These are phyloP conservation scores for Trypanosoma grayi DNA, from an alignment of 208 protist species.

Conservation along the genomic window DNA sequence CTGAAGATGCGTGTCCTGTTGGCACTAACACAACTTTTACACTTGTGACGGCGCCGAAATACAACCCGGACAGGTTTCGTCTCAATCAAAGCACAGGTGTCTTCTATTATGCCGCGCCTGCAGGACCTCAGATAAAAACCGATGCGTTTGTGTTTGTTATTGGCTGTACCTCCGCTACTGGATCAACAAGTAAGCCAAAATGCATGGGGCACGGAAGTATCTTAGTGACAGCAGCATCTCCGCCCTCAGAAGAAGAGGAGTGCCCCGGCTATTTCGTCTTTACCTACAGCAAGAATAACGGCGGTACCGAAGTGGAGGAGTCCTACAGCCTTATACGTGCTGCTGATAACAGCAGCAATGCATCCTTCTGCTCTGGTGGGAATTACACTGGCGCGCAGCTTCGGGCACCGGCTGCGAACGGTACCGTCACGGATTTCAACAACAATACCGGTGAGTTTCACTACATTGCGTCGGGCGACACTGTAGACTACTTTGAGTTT, in stretches of 20 bases:
- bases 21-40: conserved; percentile 5
- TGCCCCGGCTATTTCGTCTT: conserved; percentile 23
- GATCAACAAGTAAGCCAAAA: not conserved
- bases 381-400: conserved; percentile 18
- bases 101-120: conserved; percentile 30
- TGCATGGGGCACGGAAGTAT: conserved; percentile 28
- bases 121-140: conserved; percentile 7
- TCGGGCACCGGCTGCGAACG: not conserved
- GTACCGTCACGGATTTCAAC: conserved; percentile 21
- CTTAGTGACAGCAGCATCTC: conserved; percentile 6
- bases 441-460: conserved; percentile 35
- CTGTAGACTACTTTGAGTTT: conserved; percentile 61
- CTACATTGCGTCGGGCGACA: conserved; percentile 39
- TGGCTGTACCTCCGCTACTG: conserved; percentile 3
- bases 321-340: conserved; percentile 13
- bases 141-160: conserved; percentile 33
- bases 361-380: conserved; percentile 8
- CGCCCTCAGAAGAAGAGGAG: conserved; percentile 2
- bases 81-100: conserved; percentile 18
- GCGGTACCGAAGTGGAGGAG: not conserved
- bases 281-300: not conserved
- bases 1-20: conserved; percentile 27
- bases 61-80: conserved; percentile 23
- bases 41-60: conserved; percentile 17
- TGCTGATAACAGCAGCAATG: not conserved